Evolutionary conservation across 352 stramenopile genomes (phyloP).

Genomic region (Phytophthora tubulina): DNA sequence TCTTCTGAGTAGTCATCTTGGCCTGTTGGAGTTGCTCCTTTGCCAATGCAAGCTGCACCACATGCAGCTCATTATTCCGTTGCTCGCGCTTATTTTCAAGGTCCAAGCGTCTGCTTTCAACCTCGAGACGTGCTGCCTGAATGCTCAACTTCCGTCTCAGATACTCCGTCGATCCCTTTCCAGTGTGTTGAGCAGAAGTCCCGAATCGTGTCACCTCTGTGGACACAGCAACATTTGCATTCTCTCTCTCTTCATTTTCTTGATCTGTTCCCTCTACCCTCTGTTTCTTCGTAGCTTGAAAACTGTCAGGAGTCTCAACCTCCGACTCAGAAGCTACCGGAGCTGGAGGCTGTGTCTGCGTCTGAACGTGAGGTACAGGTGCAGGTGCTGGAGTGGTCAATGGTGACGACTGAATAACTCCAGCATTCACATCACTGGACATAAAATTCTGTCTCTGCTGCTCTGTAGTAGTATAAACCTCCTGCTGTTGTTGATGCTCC

Average conservation of each 20-base stretch:
- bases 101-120: conserved; percentile 54
- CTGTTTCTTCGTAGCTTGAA: conserved; percentile 27
- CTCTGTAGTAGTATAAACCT: conserved; percentile 13
- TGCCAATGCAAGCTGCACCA: conserved; percentile 56
- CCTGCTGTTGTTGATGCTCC: conserved; percentile 17
- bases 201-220: neutral
- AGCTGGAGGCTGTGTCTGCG: conserved; percentile 1
- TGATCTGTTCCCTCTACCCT: conserved; percentile 8
- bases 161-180: conserved; percentile 46
- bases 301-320: conserved; percentile 17
- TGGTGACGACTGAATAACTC: conserved; percentile 24
- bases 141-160: conserved; percentile 50
- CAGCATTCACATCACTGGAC: conserved; percentile 19
- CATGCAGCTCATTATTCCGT: conserved; percentile 48
- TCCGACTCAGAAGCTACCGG: conserved; percentile 14
- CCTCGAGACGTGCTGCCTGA: conserved; percentile 52
- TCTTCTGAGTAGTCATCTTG: conserved; percentile 58
- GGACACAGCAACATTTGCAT: neutral
- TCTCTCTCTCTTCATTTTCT: conserved; percentile 12
- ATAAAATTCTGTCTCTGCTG: conserved; percentile 28
- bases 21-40: conserved; percentile 66
- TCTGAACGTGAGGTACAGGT: conserved; percentile 13
- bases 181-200: conserved; percentile 10
- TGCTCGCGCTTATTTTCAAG: conserved; percentile 58
- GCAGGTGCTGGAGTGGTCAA: conserved; percentile 17